phyloP scores from a whole-genome alignment of 345 rosid species.

The Eucalyptus fibrosa region DNA sequence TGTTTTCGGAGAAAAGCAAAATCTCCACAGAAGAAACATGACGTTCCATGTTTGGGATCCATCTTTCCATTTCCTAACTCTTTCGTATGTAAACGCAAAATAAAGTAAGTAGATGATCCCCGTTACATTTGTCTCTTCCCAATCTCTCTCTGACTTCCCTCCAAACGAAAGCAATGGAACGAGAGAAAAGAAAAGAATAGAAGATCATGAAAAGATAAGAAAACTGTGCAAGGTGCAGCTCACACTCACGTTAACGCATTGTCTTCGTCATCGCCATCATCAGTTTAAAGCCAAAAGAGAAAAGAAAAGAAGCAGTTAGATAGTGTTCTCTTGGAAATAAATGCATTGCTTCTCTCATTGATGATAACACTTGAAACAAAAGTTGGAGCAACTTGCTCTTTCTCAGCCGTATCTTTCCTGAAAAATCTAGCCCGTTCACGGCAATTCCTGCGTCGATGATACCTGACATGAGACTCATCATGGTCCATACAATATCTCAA shows the following conservation, averaged over 20 bases:
- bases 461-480: slow-evolving; percentile 20
- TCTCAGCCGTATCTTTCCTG: background rate
- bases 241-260: background rate
- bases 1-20: background rate
- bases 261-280: background rate
- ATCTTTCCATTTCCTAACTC: background rate
- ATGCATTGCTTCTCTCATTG: background rate
- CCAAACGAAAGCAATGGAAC: background rate
- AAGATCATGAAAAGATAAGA: background rate
- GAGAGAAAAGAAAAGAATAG: background rate
- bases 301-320: background rate
- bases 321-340: background rate
- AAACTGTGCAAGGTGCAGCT: background rate
- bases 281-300: background rate
- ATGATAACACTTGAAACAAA: background rate
- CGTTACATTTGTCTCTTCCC: background rate
- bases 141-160: background rate
- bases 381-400: background rate
- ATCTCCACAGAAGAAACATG: background rate
- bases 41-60: background rate
- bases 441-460: background rate
- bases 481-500: slow-evolving; percentile 15
- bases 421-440: slow-evolving; percentile 23
- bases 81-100: background rate
- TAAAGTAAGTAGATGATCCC: background rate